Conservation (phyloP, 139 green algal species). For the Trebouxia sp. region DNA sequence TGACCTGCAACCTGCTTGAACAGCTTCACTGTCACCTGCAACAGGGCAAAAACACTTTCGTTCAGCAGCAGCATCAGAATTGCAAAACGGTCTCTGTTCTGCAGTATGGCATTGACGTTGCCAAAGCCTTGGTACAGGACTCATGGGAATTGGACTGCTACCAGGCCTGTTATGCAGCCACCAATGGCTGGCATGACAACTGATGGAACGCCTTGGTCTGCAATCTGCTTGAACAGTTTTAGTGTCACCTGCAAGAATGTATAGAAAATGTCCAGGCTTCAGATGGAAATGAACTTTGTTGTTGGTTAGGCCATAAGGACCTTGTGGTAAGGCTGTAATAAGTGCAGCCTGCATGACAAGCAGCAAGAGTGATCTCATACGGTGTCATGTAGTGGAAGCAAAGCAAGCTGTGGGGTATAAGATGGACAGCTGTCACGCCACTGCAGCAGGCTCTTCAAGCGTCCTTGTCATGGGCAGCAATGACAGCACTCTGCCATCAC, state of each 20-base stretch:
- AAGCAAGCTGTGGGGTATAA: too few relatives aligned
- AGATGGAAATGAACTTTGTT: too few relatives aligned
- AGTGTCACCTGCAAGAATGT: constrained; percentile 26
- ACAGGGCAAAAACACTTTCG: background rate
- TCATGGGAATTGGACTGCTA: constrained; percentile 70
- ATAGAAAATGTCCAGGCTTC: too few relatives aligned
- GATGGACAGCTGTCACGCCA: too few relatives aligned
- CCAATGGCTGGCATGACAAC: constrained; percentile 60
- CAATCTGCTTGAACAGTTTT: constrained; percentile 18
- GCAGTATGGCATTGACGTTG: constrained; percentile 64
- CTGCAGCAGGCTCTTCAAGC: too few relatives aligned
- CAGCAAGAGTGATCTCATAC: too few relatives aligned
- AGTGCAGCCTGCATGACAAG: too few relatives aligned
- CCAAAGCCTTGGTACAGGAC: constrained; percentile 70
- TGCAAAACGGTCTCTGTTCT: constrained; percentile 29
- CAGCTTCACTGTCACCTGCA: constrained; percentile 24
- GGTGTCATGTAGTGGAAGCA: too few relatives aligned
- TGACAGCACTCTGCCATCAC: too few relatives aligned
- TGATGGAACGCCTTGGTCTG: background rate
- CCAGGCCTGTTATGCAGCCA: constrained; percentile 61
- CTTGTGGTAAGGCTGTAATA: too few relatives aligned
- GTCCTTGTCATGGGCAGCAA: too few relatives aligned
- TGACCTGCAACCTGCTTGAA: constrained; percentile 20
- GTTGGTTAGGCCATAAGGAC: too few relatives aligned
- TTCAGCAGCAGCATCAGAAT: constrained; percentile 61